phyloP scores from a whole-genome alignment of 1,284 basidiomycete genomes.

The Pyrrhoderma noxium region DNA sequence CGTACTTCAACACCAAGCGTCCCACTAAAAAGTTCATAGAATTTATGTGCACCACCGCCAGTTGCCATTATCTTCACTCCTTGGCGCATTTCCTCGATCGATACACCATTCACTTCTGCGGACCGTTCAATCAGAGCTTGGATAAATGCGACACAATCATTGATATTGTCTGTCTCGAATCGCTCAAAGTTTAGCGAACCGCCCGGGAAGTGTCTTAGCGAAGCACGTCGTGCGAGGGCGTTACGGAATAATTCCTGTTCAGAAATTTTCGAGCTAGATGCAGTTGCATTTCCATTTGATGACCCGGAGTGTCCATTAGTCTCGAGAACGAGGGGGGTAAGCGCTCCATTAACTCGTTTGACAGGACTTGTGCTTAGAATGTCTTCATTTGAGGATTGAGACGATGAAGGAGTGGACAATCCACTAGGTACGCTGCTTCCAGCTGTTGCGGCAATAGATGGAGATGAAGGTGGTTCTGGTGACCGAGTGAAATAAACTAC shows the following conservation, averaged over 20 bases:
- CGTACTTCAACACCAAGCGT: slow-evolving; percentile 81
- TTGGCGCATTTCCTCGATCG: slow-evolving; percentile 84
- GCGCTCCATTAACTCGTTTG: slow-evolving; percentile 53
- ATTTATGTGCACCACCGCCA: slow-evolving; percentile 94
- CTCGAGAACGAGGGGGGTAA: slow-evolving; percentile 76
- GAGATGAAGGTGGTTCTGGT: slow-evolving; percentile 66
- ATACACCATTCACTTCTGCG: slow-evolving; percentile 83
- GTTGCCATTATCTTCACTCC: slow-evolving; percentile 98
- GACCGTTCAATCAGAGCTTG: slow-evolving; percentile 82
- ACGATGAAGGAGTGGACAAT: slow-evolving; percentile 46
- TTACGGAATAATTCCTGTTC: slow-evolving; percentile 39
- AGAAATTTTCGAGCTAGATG: neutral
- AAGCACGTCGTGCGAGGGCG: slow-evolving; percentile 59
- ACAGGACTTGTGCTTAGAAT: slow-evolving; percentile 24
- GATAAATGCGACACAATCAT: slow-evolving; percentile 84
- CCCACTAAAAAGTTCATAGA: slow-evolving; percentile 76
- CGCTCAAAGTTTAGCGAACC: slow-evolving; percentile 97
- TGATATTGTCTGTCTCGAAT: slow-evolving; percentile 90
- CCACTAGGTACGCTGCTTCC: slow-evolving; percentile 43
- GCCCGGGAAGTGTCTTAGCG: slow-evolving; percentile 83
- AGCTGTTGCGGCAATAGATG: slow-evolving; percentile 51
- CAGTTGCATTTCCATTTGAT: slow-evolving; percentile 3
- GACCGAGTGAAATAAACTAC: slow-evolving; percentile 98
- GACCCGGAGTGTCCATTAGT: slow-evolving; percentile 24
- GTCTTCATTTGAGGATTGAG: slow-evolving; percentile 34